Base-by-base conservation (phyloP, 1,284 basidiomycete genomes). In the Cerrena zonata region DNA sequence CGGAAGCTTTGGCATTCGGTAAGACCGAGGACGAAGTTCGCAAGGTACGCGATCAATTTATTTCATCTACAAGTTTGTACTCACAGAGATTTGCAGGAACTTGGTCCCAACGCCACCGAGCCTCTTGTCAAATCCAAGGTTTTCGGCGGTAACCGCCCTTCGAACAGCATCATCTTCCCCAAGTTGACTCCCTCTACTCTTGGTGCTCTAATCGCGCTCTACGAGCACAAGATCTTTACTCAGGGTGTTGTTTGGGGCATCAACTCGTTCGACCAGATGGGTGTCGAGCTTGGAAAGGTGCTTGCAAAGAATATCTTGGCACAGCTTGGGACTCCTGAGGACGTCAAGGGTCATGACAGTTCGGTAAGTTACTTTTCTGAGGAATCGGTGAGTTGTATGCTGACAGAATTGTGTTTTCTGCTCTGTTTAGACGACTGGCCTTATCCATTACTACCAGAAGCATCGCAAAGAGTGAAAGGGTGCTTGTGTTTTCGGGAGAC, bases 181-280 rank as follows among this genome's bases (percentile, higher is more conserved):
- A 76, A 92, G 59, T 73, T 98, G 62, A 97, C 93, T 1, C 95
- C 96, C 11, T 82, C 85, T 40, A 89, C 87, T 4, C 84, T 98
- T 26, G 94, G 83, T 45, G 86, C 91, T 1, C 73, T 95, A 47
- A 87, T 95, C 63, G 90, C 89, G n/a, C 65, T 95, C 58, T 95
- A 95, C 67, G 95, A 99, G 73, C 95, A 99, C 79, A 99, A 99
- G 80, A 97, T 99, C 66, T 96, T 97, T 69, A 89, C 91, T 0
- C 96, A 99, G 70, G 95, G 95, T 64, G 89, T 91, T 46, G 79
- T 98, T 56, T 98, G 94, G 94, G 91, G 92, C 43, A 96, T 99
- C 78, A 99, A 99, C 79, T 95, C 92, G 10, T 99, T 90, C 68
- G 91, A 89, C 64, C 89, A 92, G 81, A 91, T 91, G 89, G 94